phyloP scores from a whole-genome alignment of 73 alveolate genomes.

The Durusdinium trenchii region DNA sequence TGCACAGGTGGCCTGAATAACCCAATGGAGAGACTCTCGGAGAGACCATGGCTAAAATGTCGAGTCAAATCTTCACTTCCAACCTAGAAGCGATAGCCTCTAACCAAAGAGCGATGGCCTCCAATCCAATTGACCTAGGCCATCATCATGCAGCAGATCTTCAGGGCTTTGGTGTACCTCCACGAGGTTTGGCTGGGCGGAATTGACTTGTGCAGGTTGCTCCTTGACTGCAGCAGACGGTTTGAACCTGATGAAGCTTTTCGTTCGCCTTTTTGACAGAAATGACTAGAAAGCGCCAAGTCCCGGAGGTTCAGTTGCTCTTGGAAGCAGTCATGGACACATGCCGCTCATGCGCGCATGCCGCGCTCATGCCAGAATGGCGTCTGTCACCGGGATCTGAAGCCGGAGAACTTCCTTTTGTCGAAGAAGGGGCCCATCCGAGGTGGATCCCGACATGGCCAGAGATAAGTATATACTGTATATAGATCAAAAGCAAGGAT shows the following conservation, averaged over 20 bases:
- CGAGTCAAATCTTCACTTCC: background rate
- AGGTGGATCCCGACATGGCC: background rate
- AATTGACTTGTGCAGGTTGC: background rate
- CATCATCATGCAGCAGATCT: slow-evolving; percentile 92
- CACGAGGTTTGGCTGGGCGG: slow-evolving; percentile 28
- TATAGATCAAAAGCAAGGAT: background rate
- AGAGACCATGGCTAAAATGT: no score
- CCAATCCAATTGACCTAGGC: slow-evolving; percentile 14
- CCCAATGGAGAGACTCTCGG: no score
- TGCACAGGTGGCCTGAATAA: no score
- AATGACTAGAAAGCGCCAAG: no score
- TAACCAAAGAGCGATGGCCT: no score
- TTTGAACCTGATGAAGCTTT: background rate
- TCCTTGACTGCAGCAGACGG: background rate
- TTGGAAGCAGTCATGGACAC: no score
- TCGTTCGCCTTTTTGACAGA: no score
- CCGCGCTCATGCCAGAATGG: slow-evolving; percentile 40
- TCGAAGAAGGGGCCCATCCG: slow-evolving; percentile 64
- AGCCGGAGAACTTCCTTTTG: slow-evolving; percentile 83
- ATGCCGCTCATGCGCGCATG: background rate
- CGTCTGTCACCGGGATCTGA: slow-evolving; percentile 85
- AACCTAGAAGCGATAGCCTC: no score
- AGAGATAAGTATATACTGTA: background rate
- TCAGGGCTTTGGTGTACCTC: slow-evolving; percentile 71
- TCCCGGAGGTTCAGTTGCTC: no score